Conservation (phyloP, 1,284 basidiomycete species). For the Ustilago nuda region DNA sequence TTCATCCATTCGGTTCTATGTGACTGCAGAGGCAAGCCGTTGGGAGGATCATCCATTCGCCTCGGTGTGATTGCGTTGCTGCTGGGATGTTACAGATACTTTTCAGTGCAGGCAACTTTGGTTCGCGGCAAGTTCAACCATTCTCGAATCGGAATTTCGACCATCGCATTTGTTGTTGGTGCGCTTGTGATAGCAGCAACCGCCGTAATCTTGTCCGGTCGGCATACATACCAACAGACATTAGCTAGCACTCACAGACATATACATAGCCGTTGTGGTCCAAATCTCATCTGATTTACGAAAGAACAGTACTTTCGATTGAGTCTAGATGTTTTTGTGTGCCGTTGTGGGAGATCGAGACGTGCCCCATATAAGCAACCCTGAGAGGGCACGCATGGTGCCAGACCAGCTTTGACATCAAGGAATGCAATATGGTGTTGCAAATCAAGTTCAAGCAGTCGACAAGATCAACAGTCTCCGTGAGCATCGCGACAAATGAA, state of each 20-base stretch:
- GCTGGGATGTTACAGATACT: constrained; percentile 57
- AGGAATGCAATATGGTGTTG: no score
- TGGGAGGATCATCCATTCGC: constrained; percentile 59
- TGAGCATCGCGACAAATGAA: neutral
- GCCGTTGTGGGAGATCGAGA: no score
- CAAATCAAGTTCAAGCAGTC: no score
- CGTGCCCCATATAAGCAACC: no score
- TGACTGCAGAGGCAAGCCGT: constrained; percentile 48
- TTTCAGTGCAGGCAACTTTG: constrained; percentile 53
- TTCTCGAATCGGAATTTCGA: constrained; percentile 51
- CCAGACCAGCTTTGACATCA: no score
- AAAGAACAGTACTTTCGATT: neutral
- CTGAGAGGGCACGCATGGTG: no score
- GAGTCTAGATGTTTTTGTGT: no score
- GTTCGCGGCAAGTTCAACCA: constrained; percentile 55
- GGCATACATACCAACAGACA: constrained; percentile 13
- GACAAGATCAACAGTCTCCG: no score
- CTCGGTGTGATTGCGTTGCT: constrained; percentile 56
- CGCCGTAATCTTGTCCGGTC: constrained; percentile 43
- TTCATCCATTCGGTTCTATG: no score
- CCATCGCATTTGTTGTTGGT: constrained; percentile 36
- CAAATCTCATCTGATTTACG: neutral
- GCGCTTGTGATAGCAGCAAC: constrained; percentile 49
- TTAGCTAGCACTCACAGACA: neutral
- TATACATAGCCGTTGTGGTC: neutral